Evolutionary conservation across 2,329 filamentous ascomycete genomes (phyloP), one percentile per base, ranked within the genome.

Genomic region (Didymella pomorum): DNA sequence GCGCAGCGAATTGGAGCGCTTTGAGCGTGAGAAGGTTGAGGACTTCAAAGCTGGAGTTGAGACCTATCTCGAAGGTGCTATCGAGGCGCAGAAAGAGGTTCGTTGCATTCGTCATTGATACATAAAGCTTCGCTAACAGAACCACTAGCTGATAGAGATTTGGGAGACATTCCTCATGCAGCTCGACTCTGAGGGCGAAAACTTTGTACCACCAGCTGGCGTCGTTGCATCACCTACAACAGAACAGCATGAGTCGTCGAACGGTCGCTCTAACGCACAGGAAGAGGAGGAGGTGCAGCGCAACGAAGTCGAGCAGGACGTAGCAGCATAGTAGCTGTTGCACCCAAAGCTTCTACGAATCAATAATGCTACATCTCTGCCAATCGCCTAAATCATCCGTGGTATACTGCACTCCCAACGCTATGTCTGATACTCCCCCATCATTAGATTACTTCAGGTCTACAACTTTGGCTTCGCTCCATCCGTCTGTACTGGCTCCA

Each of bases 101-200:
- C 78, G 86, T 78, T 37, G 8, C 14, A 1, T 48, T 11, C n/a
- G 10, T 35, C 28, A 16, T 9, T 2, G 9, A 35, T 23, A 37
- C 28, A 23, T 14, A 10, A n/a, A 18, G 11, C 35, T 26, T 31
- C 49, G 47, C 71, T 74, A 55, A 62, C 48, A 46, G 23, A 35
- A 23, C 2, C 26, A 7, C 20, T 46, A 89, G 86, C 80, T 89
- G 62, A 89, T 89, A 71, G 95, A 99, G 79, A 89, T 98, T 62
- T 99, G 95, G 95, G 95, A 99, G 80, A 98, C 95, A 0, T 99
- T 97, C 81, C 83, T 99, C 51, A 89, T 98, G 84, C 95, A 97
- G 76, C 83, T 99, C 42, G 95, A 99, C 74, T 91, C 92, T 9
- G 94, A 97, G 70, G 92, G 82, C 6, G 79, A 81, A 52, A 78